Evolutionary conservation across 129 eudicot genomes (phyloP), one percentile per base, ranked within the genome.

Genomic region (Tanacetum coccineum): DNA sequence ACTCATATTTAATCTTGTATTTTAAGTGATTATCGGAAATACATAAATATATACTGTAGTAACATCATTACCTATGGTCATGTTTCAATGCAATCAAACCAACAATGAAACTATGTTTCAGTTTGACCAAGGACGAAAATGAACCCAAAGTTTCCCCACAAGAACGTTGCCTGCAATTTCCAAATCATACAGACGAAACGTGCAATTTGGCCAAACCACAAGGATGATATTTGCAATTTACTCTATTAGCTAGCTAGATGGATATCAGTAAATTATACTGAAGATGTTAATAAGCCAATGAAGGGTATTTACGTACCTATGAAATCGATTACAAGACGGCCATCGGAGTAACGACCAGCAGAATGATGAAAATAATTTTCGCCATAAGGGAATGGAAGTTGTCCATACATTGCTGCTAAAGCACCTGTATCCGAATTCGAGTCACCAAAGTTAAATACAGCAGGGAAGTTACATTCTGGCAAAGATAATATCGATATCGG

Each of bases 341-440:
- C 89, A 55, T 84, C 89, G 3, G 55, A 81, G 48, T 19, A 62
- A 11, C 89, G 81, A 9, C 81, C 83, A 22, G 83, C 66, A 10
- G 86, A 82, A 56, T 48, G 46, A 56, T 32, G 40, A 1, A 32
- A 32, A 32, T 32, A 6, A 32, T 5, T 5, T 32, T 32, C 40
- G 8, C 40, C 40, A 32, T 32, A 6, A 32, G 62, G 8, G 18
- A 57, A 13, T 56, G 71, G 78, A 84, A 84, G 81, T 61, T 77
- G 73, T 4, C 83, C 81, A 5, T 70, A 81, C 28, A 75, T 76
- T 10, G 86, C 78, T 28, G 78, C 20, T n/a, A 80, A 54, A 22
- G 77, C 89, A 28, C 89, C 89, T 9, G 89, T 84, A 55, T 84
- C 89, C 13, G 89, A 84, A 53, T 84, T 84, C 2, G 89, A 84